Conservation (phyloP, 768 basidiomycete genomes). For the Pseudohyphozyma bogoriensis region DNA sequence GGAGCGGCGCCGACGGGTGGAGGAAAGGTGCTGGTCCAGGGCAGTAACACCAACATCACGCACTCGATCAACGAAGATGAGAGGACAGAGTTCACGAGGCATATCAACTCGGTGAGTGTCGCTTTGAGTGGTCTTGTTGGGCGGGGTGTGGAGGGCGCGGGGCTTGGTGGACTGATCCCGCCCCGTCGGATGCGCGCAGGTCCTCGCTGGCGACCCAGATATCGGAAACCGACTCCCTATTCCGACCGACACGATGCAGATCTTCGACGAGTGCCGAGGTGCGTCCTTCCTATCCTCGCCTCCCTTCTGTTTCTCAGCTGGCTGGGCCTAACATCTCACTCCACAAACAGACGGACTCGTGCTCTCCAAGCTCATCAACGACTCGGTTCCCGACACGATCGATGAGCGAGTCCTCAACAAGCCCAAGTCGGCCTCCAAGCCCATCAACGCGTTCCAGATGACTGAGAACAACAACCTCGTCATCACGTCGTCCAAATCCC, state of each 20-base stretch:
- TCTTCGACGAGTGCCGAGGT: slow-evolving; percentile 87
- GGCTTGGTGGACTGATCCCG: not conserved
- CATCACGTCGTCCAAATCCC: slow-evolving; percentile 93
- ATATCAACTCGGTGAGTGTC: slow-evolving; percentile 83
- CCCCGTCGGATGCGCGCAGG: slow-evolving; percentile 42
- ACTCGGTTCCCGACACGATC: slow-evolving; percentile 98
- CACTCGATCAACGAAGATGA: slow-evolving; percentile 98
- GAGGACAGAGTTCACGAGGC: slow-evolving; percentile 87
- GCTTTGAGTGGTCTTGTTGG: no score
- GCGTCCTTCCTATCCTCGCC: slow-evolving; percentile 3
- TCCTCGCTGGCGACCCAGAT: slow-evolving; percentile 82
- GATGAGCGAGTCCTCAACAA: slow-evolving; percentile 97
- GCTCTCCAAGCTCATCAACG: slow-evolving; percentile 96
- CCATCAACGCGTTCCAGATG: slow-evolving; percentile 92
- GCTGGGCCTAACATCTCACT: not conserved
- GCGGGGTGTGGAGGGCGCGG: not conserved
- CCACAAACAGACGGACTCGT: slow-evolving; percentile 65
- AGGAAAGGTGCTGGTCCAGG: slow-evolving; percentile 87
- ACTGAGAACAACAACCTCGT: slow-evolving; percentile 99
- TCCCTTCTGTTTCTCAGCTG: not conserved
- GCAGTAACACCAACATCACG: slow-evolving; percentile 87
- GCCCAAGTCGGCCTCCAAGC: slow-evolving; percentile 25
- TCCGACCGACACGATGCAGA: slow-evolving; percentile 92
- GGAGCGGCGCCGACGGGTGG: slow-evolving; percentile 51
- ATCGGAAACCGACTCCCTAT: slow-evolving; percentile 74